Conservation (phyloP, 2,329 filamentous ascomycete genomes). For the Sporothrix luriei region DNA sequence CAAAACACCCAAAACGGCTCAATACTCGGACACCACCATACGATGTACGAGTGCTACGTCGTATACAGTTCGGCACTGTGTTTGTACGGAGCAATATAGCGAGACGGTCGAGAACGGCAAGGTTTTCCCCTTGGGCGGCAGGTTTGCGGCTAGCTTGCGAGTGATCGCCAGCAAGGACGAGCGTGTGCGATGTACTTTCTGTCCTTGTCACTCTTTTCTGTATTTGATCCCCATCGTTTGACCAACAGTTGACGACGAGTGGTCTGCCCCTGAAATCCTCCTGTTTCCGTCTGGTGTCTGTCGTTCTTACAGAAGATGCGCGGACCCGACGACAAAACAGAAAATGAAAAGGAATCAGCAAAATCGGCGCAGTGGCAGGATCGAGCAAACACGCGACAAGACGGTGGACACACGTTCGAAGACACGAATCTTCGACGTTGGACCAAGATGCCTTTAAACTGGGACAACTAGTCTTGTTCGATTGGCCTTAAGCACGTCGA, state of each 20-base stretch:
- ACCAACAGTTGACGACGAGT: conserved; percentile 2
- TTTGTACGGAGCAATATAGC: conserved; percentile 21
- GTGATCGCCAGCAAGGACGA: background rate
- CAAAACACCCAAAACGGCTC: conserved; percentile 17
- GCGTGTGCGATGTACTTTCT: background rate
- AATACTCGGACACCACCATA: background rate
- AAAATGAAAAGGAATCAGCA: background rate
- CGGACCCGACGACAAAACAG: too few species aligned
- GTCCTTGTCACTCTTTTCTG: background rate
- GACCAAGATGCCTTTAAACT: background rate
- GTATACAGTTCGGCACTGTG: conserved; percentile 12
- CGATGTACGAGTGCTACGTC: background rate
- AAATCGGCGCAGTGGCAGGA: background rate
- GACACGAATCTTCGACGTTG: background rate
- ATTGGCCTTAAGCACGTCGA: background rate
- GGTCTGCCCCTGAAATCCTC: background rate
- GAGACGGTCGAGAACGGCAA: conserved; percentile 4
- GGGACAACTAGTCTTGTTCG: background rate
- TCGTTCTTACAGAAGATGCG: too few species aligned
- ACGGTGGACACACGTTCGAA: background rate
- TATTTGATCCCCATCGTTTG: conserved; percentile 11
- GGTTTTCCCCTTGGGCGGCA: background rate
- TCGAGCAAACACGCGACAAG: conserved; percentile 7
- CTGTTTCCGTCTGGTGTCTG: background rate
- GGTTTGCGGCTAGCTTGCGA: conserved; percentile 2